Evolutionary conservation across 2,329 filamentous ascomycete species (phyloP).

Genomic region (Nigrospora sphaerica): DNA sequence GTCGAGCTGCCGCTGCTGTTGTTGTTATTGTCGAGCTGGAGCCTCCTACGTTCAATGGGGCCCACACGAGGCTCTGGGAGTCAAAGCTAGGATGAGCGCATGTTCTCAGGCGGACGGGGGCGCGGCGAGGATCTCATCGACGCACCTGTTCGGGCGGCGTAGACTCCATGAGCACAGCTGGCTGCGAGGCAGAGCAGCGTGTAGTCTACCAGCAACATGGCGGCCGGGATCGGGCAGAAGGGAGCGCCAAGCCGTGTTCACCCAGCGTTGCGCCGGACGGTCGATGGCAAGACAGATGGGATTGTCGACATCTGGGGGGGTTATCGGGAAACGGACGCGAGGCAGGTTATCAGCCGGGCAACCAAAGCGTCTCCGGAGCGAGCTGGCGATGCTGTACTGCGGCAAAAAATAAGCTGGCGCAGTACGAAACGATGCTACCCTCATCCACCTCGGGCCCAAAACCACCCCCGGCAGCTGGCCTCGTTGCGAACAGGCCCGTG

Average conservation of each 20-base stretch:
- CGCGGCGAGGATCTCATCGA: not conserved
- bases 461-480: no score
- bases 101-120: no score
- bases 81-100: conserved; percentile 5
- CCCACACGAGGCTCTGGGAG: conserved; percentile 8
- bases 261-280: conserved; percentile 9
- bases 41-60: conserved; percentile 9
- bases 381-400: no score
- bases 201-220: conserved; percentile 11
- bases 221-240: conserved; percentile 6
- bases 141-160: conserved; percentile 11
- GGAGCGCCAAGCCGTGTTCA: conserved; percentile 9
- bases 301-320: not conserved
- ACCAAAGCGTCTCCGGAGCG: no score
- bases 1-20: conserved; percentile 4
- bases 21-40: conserved; percentile 7
- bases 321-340: not conserved
- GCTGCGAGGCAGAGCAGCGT: conserved; percentile 13
- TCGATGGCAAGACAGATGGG: not conserved
- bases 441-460: no score
- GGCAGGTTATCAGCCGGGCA: not conserved
- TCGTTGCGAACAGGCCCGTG: no score
- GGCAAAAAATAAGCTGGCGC: no score
- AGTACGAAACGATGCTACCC: no score
- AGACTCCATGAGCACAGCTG: conserved; percentile 10